These are phyloP conservation scores for Phytophthora fragariae DNA, from an alignment of 352 stramenopile species.

Conservation along the genomic window DNA sequence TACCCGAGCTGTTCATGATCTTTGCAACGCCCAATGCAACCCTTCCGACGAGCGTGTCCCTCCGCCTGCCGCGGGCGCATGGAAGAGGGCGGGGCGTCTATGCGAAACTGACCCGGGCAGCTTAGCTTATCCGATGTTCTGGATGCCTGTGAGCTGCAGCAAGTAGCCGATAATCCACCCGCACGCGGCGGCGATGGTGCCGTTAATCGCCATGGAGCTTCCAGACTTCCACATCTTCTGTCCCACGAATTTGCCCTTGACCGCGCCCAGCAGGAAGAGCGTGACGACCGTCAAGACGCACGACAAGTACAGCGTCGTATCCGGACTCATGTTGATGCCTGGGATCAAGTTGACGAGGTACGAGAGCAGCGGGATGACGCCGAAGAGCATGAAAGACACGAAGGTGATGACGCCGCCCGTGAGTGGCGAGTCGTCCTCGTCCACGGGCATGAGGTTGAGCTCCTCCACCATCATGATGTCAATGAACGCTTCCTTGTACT, in stretches of 20 bases:
- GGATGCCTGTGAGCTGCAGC: conserved; percentile 82
- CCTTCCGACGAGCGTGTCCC: conserved; percentile 4
- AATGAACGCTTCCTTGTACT: conserved; percentile 98
- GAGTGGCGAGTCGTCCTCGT: conserved; percentile 91
- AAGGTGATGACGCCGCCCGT: conserved; percentile 91
- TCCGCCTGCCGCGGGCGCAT: background rate
- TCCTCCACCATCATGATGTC: conserved; percentile 98
- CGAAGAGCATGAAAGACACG: conserved; percentile 91
- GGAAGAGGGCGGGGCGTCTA: background rate
- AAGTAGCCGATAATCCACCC: conserved; percentile 87
- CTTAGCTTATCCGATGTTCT: conserved; percentile 62
- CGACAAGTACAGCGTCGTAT: conserved; percentile 91
- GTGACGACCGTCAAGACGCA: conserved; percentile 94
- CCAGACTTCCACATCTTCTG: conserved; percentile 79
- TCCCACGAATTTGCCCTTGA: conserved; percentile 91
- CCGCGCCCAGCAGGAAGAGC: conserved; percentile 93
- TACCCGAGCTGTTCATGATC: conserved; percentile 20
- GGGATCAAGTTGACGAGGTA: conserved; percentile 92
- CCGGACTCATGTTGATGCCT: conserved; percentile 59
- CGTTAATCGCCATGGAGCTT: conserved; percentile 82
- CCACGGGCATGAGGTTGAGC: conserved; percentile 94
- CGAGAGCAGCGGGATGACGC: conserved; percentile 93
- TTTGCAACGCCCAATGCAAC: conserved; percentile 1
- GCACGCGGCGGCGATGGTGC: conserved; percentile 70
- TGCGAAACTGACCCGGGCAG: background rate